These are phyloP conservation scores for Cercospora sp. DNA, from an alignment of 2,329 filamentous ascomycete species.

Conservation along the genomic window DNA sequence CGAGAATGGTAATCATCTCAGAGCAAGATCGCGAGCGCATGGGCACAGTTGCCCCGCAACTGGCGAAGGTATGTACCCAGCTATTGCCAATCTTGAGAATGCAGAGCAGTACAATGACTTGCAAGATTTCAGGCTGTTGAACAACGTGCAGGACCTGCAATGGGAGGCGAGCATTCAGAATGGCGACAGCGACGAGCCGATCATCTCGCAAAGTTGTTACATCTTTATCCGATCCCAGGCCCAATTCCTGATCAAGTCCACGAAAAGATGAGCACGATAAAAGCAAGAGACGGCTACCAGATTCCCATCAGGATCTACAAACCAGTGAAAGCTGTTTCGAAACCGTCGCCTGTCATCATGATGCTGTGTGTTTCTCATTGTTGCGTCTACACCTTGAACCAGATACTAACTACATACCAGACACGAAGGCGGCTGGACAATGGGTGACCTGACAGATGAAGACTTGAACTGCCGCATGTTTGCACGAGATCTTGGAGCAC, in stretches of 20 bases:
- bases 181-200: constrained; percentile 14
- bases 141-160: not conserved
- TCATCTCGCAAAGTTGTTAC: constrained; percentile 23
- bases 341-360: constrained; percentile 37
- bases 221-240: constrained; percentile 31
- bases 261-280: not conserved
- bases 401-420: not conserved
- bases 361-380: constrained; percentile 33
- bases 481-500: constrained; percentile 21
- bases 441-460: constrained; percentile 48
- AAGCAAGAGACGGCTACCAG: constrained; percentile 20
- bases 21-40: not conserved
- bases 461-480: constrained; percentile 27
- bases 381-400: not conserved
- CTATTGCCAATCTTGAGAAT: not conserved
- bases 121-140: not conserved
- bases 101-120: not conserved
- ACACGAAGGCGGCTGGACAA: constrained; percentile 49
- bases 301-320: constrained; percentile 25
- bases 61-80: not conserved
- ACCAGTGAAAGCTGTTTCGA: constrained; percentile 1
- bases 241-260: constrained; percentile 7
- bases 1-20: not conserved
- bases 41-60: not conserved
- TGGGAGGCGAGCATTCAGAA: not conserved